Conservation (phyloP, 2,329 filamentous ascomycete species). For the Talaromyces islandicus region DNA sequence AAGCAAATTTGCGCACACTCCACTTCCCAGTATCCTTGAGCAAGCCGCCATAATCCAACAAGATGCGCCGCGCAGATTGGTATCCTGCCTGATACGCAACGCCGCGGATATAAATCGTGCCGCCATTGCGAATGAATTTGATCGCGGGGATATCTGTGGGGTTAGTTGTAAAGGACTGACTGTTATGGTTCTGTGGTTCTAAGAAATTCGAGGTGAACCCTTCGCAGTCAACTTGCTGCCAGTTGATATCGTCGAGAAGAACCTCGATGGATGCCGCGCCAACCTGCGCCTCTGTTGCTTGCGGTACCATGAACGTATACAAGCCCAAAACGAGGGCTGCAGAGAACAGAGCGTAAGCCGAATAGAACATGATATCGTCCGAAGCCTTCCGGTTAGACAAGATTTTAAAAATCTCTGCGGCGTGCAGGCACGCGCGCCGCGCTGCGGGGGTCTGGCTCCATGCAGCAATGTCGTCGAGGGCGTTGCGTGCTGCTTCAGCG, state of each 20-base stretch:
- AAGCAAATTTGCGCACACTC: constrained; percentile 46
- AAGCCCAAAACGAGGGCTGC: constrained; percentile 47
- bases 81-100: constrained; percentile 46
- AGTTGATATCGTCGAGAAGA: constrained; percentile 44
- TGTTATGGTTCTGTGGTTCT: constrained; percentile 13
- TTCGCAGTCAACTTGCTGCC: constrained; percentile 41
- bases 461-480: constrained; percentile 45
- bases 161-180: constrained; percentile 13
- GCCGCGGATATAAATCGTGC: constrained; percentile 43
- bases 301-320: constrained; percentile 44
- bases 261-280: constrained; percentile 30
- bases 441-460: constrained; percentile 49
- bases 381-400: constrained; percentile 48
- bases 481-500: constrained; percentile 40
- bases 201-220: constrained; percentile 34
- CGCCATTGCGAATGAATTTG: constrained; percentile 45
- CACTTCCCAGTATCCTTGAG: constrained; percentile 49
- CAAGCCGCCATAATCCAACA: constrained; percentile 48
- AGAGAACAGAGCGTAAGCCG: constrained; percentile 45
- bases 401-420: constrained; percentile 47
- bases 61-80: constrained; percentile 44
- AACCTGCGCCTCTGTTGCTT: constrained; percentile 16
- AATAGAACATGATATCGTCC: constrained; percentile 48
- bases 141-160: constrained; percentile 21
- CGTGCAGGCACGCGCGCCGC: constrained; percentile 46